Conservation (phyloP, 2,329 filamentous ascomycete genomes). For the Hymenotorrendiella dingleyae region DNA sequence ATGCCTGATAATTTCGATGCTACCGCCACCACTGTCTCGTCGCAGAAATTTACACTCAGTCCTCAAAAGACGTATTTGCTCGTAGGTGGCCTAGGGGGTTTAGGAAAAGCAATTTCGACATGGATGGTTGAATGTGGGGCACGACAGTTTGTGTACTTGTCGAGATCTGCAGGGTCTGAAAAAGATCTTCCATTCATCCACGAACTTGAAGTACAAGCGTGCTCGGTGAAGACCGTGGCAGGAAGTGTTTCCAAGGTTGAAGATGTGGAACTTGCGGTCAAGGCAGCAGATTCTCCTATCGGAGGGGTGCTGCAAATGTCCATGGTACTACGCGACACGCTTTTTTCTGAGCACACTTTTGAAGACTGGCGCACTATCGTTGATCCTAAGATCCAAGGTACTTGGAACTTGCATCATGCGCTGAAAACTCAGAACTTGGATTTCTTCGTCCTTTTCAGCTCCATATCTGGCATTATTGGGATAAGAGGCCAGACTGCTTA, state of each 20-base stretch:
- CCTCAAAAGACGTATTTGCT: conserved; percentile 29
- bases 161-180: conserved; percentile 30
- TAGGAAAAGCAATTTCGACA: conserved; percentile 33
- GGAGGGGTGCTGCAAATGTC: conserved; percentile 26
- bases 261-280: conserved; percentile 9
- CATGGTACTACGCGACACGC: conserved; percentile 23
- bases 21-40: conserved; percentile 9
- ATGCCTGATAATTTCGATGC: neutral
- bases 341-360: too few species aligned
- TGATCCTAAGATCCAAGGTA: conserved; percentile 46
- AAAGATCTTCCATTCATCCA: conserved; percentile 11
- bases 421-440: conserved; percentile 26
- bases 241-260: conserved; percentile 11
- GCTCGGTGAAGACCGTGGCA: conserved; percentile 10
- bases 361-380: conserved; percentile 42
- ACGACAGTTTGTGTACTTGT: conserved; percentile 34
- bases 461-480: conserved; percentile 29
- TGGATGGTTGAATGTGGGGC: conserved; percentile 36
- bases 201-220: conserved; percentile 14
- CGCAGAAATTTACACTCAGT: conserved; percentile 4
- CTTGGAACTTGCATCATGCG: conserved; percentile 45
- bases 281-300: conserved; percentile 6
- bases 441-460: conserved; percentile 36
- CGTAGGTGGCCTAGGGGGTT: conserved; percentile 37
- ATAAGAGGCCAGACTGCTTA: conserved; percentile 31